phyloP scores from a whole-genome alignment of 2,329 filamentous ascomycete species.

The Fusarium sp. region DNA sequence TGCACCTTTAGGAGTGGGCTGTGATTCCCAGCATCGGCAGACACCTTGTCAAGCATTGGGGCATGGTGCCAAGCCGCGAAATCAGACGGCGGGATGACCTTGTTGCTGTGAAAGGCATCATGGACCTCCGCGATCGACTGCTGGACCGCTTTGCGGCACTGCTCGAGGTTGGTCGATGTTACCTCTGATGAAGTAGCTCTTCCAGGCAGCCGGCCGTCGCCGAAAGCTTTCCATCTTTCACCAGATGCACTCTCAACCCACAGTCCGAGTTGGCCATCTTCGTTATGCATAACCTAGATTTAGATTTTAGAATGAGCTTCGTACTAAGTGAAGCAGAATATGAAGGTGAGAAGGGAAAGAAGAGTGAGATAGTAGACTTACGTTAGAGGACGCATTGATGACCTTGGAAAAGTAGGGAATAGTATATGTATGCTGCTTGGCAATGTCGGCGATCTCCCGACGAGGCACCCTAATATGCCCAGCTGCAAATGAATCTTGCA shows the following conservation, averaged over 20 bases:
- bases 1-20: neutral
- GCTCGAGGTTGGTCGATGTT: neutral
- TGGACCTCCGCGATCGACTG: neutral
- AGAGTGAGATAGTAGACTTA: neutral
- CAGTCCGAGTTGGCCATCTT: neutral
- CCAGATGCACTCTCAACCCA: neutral
- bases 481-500: slow-evolving; percentile 1
- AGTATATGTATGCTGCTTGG: neutral
- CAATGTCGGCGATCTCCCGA: neutral
- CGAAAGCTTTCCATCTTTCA: neutral
- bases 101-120: neutral
- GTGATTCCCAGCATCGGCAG: neutral
- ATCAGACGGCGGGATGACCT: neutral
- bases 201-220: neutral
- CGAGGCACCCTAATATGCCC: neutral
- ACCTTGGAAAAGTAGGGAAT: neutral
- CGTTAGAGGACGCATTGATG: neutral
- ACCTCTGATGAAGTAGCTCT: neutral
- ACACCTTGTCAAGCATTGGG: neutral
- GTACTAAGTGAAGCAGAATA: no score
- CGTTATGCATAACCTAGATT: neutral
- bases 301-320: no score
- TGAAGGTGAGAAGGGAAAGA: no score
- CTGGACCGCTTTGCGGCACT: neutral
- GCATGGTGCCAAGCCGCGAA: neutral